Evolutionary conservation across 2,329 filamentous ascomycete genomes (phyloP).

Genomic region (Microdochium bolleyi): DNA sequence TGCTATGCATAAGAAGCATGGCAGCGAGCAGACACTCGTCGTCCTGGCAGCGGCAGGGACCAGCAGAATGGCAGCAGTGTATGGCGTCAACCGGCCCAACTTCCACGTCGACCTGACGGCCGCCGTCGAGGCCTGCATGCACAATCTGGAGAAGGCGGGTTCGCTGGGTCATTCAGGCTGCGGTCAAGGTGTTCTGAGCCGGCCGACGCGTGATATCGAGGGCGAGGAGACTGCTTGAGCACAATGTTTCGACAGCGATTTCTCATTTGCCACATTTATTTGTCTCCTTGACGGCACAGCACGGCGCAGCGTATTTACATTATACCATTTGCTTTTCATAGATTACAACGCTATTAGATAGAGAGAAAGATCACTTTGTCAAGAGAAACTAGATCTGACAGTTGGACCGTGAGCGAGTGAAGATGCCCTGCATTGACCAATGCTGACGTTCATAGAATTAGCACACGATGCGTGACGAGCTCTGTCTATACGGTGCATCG

Average conservation of each 20-base stretch:
- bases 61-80: conserved; percentile 18
- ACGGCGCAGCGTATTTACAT: too few relatives aligned
- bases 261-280: too few relatives aligned
- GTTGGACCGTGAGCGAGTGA: too few relatives aligned
- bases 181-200: neutral
- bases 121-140: conserved; percentile 22
- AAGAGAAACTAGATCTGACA: too few relatives aligned
- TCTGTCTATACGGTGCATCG: too few relatives aligned
- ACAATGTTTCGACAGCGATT: neutral
- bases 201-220: neutral
- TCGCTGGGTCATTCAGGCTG: neutral
- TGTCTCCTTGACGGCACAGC: too few relatives aligned
- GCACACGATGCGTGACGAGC: too few relatives aligned
- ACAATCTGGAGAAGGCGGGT: neutral
- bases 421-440: too few relatives aligned
- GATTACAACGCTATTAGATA: too few relatives aligned
- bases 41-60: conserved; percentile 2
- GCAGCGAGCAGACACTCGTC: neutral
- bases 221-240: neutral
- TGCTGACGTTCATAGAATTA: too few relatives aligned
- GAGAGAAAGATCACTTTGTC: too few relatives aligned
- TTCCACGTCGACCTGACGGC: conserved; percentile 38
- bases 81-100: conserved; percentile 34
- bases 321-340: too few relatives aligned
- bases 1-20: neutral